Evolutionary conservation across 1,284 basidiomycete species (phyloP).

Genomic region (Neolentinus lepideus): DNA sequence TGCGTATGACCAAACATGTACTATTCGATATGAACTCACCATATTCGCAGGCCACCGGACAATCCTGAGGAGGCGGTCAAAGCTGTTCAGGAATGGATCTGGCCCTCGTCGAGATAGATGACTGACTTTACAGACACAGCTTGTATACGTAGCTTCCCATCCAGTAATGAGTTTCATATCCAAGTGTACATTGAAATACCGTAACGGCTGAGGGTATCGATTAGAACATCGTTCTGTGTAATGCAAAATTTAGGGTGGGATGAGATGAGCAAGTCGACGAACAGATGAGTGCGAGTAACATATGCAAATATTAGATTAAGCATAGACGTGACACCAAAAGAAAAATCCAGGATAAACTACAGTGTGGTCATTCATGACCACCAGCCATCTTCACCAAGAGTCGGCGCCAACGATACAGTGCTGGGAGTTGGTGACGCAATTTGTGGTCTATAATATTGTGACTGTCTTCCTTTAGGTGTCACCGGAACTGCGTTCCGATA

Average conservation of each 20-base stretch:
- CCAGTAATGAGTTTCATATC: constrained; percentile 18
- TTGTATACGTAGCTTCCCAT: neutral
- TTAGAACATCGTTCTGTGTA: constrained; percentile 1
- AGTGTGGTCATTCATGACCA: constrained; percentile 36
- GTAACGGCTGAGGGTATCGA: constrained; percentile 4
- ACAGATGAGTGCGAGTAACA: constrained; percentile 24
- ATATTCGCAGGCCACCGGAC: constrained; percentile 52
- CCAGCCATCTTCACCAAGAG: constrained; percentile 70
- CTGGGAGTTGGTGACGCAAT: constrained; percentile 69
- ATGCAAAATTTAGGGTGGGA: neutral
- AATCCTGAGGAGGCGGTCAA: constrained; percentile 59
- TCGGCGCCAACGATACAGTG: constrained; percentile 61
- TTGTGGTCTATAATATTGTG: constrained; percentile 21
- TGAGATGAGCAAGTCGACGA: constrained; percentile 6
- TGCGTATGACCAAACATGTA: constrained; percentile 23
- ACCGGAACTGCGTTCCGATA: constrained; percentile 3
- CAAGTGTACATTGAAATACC: constrained; percentile 24
- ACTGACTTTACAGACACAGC: constrained; percentile 1
- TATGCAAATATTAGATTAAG: constrained; percentile 14
- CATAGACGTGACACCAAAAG: constrained; percentile 8
- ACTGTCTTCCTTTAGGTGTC: neutral
- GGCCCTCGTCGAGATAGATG: constrained; percentile 20
- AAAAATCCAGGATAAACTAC: constrained; percentile 11
- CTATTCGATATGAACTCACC: neutral
- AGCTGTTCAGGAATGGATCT: constrained; percentile 58